Conservation (phyloP, 1,284 basidiomycete species). For the Leccinum subrobustum region DNA sequence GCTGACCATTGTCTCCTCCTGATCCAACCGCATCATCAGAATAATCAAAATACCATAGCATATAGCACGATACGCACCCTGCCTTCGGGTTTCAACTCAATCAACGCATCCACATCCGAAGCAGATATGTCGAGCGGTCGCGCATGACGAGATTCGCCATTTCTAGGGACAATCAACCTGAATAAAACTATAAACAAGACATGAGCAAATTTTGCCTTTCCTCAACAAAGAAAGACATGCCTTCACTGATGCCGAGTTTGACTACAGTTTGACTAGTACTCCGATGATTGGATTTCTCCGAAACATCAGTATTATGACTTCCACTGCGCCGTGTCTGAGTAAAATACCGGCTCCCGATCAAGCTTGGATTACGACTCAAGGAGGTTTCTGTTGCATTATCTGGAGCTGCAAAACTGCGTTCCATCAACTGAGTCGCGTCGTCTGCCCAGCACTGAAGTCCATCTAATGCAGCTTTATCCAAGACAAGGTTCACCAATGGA, state of each 20-base stretch:
- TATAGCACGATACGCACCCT: constrained; percentile 47
- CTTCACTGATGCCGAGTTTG: constrained; percentile 58
- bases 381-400: constrained; percentile 35
- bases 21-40: constrained; percentile 10
- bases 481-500: constrained; percentile 61
- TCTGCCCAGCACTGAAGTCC: constrained; percentile 85
- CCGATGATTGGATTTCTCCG: constrained; percentile 28
- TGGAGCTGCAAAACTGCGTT: constrained; percentile 34
- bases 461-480: constrained; percentile 69
- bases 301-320: constrained; percentile 38
- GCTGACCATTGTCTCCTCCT: constrained; percentile 74
- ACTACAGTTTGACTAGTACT: constrained; percentile 45
- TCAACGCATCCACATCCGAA: constrained; percentile 61
- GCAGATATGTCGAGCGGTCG: constrained; percentile 59
- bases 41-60: not conserved
- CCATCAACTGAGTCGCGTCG: constrained; percentile 72
- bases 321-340: constrained; percentile 52
- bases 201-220: not conserved
- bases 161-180: constrained; percentile 44
- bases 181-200: constrained; percentile 37
- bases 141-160: constrained; percentile 18
- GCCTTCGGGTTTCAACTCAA: constrained; percentile 69
- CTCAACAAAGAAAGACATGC: constrained; percentile 32
- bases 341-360: constrained; percentile 86
- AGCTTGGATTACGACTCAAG: constrained; percentile 58